phyloP scores from a whole-genome alignment of 2,329 filamentous ascomycete genomes.

The Talaromyces atroroseus region DNA sequence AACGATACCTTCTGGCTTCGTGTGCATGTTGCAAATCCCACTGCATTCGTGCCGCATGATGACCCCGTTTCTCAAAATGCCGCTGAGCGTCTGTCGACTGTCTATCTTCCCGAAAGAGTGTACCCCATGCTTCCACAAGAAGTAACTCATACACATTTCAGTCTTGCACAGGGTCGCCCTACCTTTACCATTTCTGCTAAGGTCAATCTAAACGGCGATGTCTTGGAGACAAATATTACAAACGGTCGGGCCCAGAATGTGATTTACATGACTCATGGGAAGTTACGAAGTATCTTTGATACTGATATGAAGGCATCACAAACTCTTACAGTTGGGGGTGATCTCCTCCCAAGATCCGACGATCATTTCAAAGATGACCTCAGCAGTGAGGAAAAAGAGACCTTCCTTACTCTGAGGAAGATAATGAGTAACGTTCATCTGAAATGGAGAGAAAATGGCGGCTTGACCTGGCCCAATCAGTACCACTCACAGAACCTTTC shows the following conservation, averaged over 20 bases:
- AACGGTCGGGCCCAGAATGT: conserved; percentile 53
- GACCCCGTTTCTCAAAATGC: conserved; percentile 52
- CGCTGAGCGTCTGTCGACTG: conserved; percentile 47
- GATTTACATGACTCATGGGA: conserved; percentile 46
- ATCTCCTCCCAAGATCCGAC: conserved; percentile 17
- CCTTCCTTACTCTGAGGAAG: conserved; percentile 30
- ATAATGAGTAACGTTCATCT: conserved; percentile 36
- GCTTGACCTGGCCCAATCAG: conserved; percentile 28
- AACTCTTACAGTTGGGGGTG: conserved; percentile 28
- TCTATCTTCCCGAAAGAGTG: conserved; percentile 50
- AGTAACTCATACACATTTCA: conserved; percentile 48
- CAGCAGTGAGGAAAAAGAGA: conserved; percentile 29
- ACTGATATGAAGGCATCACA: conserved; percentile 21
- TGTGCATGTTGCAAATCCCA: conserved; percentile 59
- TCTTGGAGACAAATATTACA: conserved; percentile 50
- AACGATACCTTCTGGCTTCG: conserved; percentile 53
- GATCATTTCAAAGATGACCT: conserved; percentile 23
- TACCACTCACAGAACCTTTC: not conserved
- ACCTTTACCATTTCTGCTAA: conserved; percentile 57
- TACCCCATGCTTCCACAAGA: conserved; percentile 54
- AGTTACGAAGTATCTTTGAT: conserved; percentile 34
- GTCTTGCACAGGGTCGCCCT: conserved; percentile 49
- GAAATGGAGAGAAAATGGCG: conserved; percentile 34
- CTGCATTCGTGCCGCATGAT: conserved; percentile 53
- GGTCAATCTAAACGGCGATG: conserved; percentile 47